phyloP scores from a whole-genome alignment of 306 rosid species.

The Acacia confusa region DNA sequence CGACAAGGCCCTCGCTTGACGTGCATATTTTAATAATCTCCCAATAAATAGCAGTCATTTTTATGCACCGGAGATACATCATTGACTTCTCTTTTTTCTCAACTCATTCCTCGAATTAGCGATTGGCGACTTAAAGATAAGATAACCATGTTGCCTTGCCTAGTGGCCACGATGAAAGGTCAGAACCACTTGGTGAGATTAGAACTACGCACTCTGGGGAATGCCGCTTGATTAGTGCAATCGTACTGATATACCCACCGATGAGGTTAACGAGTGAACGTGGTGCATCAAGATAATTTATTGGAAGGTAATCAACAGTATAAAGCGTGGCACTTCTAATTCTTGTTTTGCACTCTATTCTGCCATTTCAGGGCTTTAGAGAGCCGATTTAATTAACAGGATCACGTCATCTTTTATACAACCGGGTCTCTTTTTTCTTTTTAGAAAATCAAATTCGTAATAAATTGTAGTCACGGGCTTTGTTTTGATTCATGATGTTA shows the following conservation, averaged over 20 bases:
- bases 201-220: background rate
- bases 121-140: background rate
- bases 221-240: background rate
- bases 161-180: background rate
- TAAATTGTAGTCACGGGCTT: background rate
- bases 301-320: background rate
- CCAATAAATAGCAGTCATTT: background rate
- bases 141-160: background rate
- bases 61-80: background rate
- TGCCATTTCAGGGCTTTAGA: background rate
- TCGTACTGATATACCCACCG: slow-evolving; percentile 1
- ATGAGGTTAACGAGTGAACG: background rate
- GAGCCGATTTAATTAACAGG: background rate
- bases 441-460: background rate
- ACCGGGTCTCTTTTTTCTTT: too few species aligned
- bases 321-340: background rate
- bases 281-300: background rate
- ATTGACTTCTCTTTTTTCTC: background rate
- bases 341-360: background rate
- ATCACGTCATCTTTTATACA: background rate
- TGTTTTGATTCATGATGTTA: background rate
- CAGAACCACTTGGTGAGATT: background rate
- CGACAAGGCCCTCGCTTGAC: slow-evolving; percentile 11
- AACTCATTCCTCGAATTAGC: background rate
- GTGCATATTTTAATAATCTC: background rate